These are phyloP conservation scores for Epicoccum nigrum DNA, from an alignment of 2,329 filamentous ascomycete species.

Conservation along the genomic window DNA sequence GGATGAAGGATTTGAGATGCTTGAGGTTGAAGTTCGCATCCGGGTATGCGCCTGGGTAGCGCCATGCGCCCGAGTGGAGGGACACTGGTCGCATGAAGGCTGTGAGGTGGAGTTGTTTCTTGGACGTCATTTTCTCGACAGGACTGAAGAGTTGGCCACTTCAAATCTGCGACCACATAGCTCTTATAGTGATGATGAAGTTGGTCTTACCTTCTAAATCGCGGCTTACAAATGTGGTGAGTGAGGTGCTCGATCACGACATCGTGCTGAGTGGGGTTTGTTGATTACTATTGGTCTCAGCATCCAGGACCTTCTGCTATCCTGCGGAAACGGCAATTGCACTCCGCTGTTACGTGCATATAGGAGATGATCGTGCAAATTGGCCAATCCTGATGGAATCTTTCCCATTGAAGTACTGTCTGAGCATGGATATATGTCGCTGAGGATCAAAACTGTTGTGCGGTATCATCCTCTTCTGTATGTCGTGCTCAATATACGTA, in stretches of 20 bases:
- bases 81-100: slow-evolving; percentile 66
- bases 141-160: neutral
- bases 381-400: neutral
- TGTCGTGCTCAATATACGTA: no score
- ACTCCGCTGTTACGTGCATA: slow-evolving; percentile 3
- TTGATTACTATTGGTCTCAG: slow-evolving; percentile 1
- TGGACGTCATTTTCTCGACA: slow-evolving; percentile 1
- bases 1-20: slow-evolving; percentile 60
- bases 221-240: slow-evolving; percentile 13
- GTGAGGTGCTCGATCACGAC: slow-evolving; percentile 14
- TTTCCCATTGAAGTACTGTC: slow-evolving; percentile 1
- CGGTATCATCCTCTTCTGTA: no score
- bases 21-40: slow-evolving; percentile 65
- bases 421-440: no score
- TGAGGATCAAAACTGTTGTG: no score
- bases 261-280: slow-evolving; percentile 5
- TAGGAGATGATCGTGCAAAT: neutral
- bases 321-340: neutral
- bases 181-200: neutral
- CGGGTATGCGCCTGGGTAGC: slow-evolving; percentile 60
- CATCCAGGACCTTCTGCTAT: neutral
- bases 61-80: slow-evolving; percentile 63
- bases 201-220: neutral
- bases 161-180: neutral
- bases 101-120: slow-evolving; percentile 53